A percentile compares a stretch with the other conserved stretches of the same genome.
phyloP scores from a whole-genome alignment of 257 asterid genomes.

The Fraxinus excelsior region DNA sequence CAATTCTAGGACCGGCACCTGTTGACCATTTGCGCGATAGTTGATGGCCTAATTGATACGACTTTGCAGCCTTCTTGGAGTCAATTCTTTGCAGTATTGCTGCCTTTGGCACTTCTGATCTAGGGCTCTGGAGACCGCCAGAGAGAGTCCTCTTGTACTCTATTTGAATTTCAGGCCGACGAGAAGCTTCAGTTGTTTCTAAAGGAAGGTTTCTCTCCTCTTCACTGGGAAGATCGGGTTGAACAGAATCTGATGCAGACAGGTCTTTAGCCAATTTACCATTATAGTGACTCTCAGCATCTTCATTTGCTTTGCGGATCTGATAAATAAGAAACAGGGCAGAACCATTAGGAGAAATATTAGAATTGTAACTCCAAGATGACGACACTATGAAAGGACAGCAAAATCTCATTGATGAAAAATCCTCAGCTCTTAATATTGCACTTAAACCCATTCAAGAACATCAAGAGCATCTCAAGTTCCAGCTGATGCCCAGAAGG shows the following conservation, averaged over 20 bases:
- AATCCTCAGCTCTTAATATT: too few relatives aligned
- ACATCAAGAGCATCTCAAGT: too few relatives aligned
- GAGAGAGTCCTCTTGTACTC: slow-evolving; percentile 78
- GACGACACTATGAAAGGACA: too few relatives aligned
- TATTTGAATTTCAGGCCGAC: slow-evolving; percentile 26
- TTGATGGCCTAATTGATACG: too few relatives aligned
- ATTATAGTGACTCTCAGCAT: slow-evolving; percentile 45
- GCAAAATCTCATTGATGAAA: too few relatives aligned
- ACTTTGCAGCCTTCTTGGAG: slow-evolving; percentile 71
- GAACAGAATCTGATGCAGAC: slow-evolving; percentile 32
- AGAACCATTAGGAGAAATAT: too few relatives aligned
- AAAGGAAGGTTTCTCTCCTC: slow-evolving; percentile 26
- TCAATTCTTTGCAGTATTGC: slow-evolving; percentile 72
- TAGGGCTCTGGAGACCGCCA: slow-evolving; percentile 87
- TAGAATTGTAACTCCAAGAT: too few relatives aligned
- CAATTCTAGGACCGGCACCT: too few relatives aligned
- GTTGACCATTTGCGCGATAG: too few relatives aligned
- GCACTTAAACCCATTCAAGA: too few relatives aligned
- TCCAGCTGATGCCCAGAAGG: too few relatives aligned
- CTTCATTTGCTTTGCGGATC: slow-evolving; percentile 64
- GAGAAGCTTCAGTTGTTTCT: slow-evolving; percentile 33
- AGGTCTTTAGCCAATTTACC: slow-evolving; percentile 23
- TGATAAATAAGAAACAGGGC: too few relatives aligned
- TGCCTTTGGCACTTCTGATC: slow-evolving; percentile 63
- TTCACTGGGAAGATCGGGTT: slow-evolving; percentile 33